These are phyloP conservation scores for Macrophomina pseudophaseolina DNA, from an alignment of 2,329 filamentous ascomycete genomes.

Conservation along the genomic window DNA sequence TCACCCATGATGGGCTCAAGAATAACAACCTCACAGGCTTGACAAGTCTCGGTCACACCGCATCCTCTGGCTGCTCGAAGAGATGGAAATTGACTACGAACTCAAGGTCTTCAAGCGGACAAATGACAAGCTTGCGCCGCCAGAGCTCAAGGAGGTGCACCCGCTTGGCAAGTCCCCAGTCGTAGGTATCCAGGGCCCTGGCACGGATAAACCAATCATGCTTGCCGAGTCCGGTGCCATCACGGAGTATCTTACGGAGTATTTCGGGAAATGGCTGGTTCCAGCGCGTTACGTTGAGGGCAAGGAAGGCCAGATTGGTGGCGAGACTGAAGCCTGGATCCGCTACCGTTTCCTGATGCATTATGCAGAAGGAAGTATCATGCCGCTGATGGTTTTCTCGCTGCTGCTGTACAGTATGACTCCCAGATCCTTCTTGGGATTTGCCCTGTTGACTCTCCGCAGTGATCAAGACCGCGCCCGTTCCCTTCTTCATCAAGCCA, in stretches of 20 bases:
- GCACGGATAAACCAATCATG: constrained; percentile 58
- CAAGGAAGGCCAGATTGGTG: constrained; percentile 60
- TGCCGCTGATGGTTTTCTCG: constrained; percentile 70
- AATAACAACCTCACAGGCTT: constrained; percentile 64
- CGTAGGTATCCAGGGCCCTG: constrained; percentile 65
- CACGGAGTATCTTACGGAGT: constrained; percentile 78
- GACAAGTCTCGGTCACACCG: constrained; percentile 81
- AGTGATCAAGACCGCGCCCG: constrained; percentile 57
- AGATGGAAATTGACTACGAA: constrained; percentile 78
- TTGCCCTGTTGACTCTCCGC: background rate
- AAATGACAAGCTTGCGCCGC: constrained; percentile 70
- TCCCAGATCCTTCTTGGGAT: background rate
- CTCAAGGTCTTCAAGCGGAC: constrained; percentile 78
- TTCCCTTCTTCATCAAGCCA: constrained; percentile 73
- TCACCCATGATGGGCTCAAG: background rate
- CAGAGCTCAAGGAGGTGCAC: constrained; percentile 77
- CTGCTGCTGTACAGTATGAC: constrained; percentile 64
- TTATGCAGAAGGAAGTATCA: constrained; percentile 83
- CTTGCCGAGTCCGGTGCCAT: constrained; percentile 85
- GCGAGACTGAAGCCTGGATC: constrained; percentile 65
- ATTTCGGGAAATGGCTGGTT: constrained; percentile 60
- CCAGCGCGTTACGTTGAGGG: constrained; percentile 59
- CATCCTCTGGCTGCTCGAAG: constrained; percentile 84
- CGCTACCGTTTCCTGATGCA: constrained; percentile 75
- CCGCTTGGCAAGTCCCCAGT: constrained; percentile 87